These are phyloP conservation scores for Chlorencoelia australis DNA, from an alignment of 2,329 filamentous ascomycete species.

Conservation along the genomic window DNA sequence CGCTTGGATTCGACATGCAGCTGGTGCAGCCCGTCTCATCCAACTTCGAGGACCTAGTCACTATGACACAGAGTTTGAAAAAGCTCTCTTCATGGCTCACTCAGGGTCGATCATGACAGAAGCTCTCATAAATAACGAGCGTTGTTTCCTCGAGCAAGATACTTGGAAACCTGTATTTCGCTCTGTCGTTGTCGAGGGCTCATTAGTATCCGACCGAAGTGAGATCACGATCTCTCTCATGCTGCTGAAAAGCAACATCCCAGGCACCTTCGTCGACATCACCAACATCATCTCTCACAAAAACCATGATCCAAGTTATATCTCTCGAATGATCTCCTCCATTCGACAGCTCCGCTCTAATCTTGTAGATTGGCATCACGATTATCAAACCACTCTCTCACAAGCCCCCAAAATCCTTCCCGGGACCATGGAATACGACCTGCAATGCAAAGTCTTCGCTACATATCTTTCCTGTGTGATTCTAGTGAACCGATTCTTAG, in stretches of 20 bases:
- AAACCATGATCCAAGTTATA: background rate
- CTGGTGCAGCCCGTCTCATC: constrained; percentile 26
- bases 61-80: constrained; percentile 29
- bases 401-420: constrained; percentile 5
- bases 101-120: constrained; percentile 26
- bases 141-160: constrained; percentile 17
- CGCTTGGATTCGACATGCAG: constrained; percentile 27
- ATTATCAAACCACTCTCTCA: constrained; percentile 5
- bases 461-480: constrained; percentile 24
- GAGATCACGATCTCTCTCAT: constrained; percentile 17
- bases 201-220: constrained; percentile 14
- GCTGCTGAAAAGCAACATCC: constrained; percentile 18
- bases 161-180: constrained; percentile 16
- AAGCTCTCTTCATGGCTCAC: constrained; percentile 28
- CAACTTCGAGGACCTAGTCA: constrained; percentile 23
- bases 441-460: constrained; percentile 15
- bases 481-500: constrained; percentile 14
- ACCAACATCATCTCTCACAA: constrained; percentile 12
- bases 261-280: constrained; percentile 25
- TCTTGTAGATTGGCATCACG: constrained; percentile 12
- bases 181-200: constrained; percentile 14
- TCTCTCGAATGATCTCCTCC: background rate
- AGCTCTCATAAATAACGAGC: constrained; percentile 15
- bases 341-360: constrained; percentile 7
- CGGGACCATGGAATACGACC: constrained; percentile 14